Evolutionary conservation across 352 stramenopile genomes (phyloP), one percentile per base, ranked within the genome.

Genomic region (Phytophthora rubi): DNA sequence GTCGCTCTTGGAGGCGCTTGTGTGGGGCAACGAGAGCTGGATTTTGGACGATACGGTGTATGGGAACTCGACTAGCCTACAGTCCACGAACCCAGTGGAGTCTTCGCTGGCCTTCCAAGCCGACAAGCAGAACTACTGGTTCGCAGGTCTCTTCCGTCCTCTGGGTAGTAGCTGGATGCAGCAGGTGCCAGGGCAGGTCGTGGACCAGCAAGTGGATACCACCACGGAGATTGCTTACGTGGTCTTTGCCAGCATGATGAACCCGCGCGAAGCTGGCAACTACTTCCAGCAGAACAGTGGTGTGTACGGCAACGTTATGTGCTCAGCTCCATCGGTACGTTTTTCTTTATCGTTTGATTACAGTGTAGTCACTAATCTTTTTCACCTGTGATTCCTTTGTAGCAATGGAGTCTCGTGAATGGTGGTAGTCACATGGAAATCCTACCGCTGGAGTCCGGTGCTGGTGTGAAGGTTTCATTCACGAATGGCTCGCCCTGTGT

Each of bases 391-490:
- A 12, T 49, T 33, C 49, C 71, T 42, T 58, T 73, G 18, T 26
- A 94, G 86, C 82, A 94, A 92, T 92, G 83, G 82, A 83, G 75
- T 33, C 71, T 89, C 37, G 59, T 80, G 2, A 94, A 79, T 48
- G 86, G 84, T 28, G 86, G 86, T 1, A 88, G 81, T 32, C 75
- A 82, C 13, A 85, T 94, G 70, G 77, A 85, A 6, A 86, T 94
- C 32, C 70, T 85, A 21, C 73, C 85, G 8, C 62, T 84, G 1
- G 68, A 78, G 4, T 88, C 80, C 44, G 86, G 86, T n/a, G 74
- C 76, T 26, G 86, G 86, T 45, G 71, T 94, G 4, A 82, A 79
- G 23, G 83, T 92, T 0, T 68, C 65, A 1, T 90, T 92, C 45
- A 87, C 76, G 1, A 71, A 66, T 18, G 86, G 86, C 10, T 87